These are phyloP conservation scores for Blastomyces silverae DNA, from an alignment of 2,329 filamentous ascomycete genomes.

Conservation along the genomic window DNA sequence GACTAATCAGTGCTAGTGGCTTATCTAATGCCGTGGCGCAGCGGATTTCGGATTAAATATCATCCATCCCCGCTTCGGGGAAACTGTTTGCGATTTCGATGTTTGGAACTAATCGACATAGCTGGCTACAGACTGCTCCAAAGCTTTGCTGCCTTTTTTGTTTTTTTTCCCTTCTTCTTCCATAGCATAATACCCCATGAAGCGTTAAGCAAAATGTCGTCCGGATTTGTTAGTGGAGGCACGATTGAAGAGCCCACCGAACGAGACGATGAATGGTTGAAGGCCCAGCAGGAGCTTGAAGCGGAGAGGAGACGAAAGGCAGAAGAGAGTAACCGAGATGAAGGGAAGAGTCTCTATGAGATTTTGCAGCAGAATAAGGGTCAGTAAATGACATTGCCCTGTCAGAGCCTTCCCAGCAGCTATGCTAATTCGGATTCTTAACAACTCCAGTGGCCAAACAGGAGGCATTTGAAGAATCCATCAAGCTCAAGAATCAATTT, in stretches of 20 bases:
- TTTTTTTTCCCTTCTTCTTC: background rate
- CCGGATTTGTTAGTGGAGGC: constrained; percentile 42
- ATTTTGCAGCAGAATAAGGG: constrained; percentile 47
- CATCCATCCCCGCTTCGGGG: background rate
- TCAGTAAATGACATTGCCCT: constrained; percentile 22
- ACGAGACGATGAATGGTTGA: constrained; percentile 41
- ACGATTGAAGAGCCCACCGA: constrained; percentile 37
- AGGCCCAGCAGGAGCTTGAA: constrained; percentile 42
- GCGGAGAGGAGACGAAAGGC: constrained; percentile 42
- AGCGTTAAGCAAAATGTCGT: constrained; percentile 34
- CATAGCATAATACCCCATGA: background rate
- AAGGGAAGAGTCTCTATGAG: constrained; percentile 46
- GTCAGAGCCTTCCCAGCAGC: background rate
- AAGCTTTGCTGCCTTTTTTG: background rate
- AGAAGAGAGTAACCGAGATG: constrained; percentile 48
- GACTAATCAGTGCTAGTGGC: background rate
- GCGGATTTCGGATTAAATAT: constrained; percentile 2
- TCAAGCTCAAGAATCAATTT: constrained; percentile 47
- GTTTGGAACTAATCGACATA: background rate
- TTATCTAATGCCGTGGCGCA: background rate
- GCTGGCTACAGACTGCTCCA: background rate
- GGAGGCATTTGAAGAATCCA: constrained; percentile 48
- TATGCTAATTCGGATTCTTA: constrained; percentile 10
- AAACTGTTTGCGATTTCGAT: background rate
- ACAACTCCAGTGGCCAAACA: constrained; percentile 41